Evolutionary conservation across 169 alveolate genomes (phyloP), one percentile per base, ranked within the genome.

Genomic region (Prorocentrum cordatum): DNA sequence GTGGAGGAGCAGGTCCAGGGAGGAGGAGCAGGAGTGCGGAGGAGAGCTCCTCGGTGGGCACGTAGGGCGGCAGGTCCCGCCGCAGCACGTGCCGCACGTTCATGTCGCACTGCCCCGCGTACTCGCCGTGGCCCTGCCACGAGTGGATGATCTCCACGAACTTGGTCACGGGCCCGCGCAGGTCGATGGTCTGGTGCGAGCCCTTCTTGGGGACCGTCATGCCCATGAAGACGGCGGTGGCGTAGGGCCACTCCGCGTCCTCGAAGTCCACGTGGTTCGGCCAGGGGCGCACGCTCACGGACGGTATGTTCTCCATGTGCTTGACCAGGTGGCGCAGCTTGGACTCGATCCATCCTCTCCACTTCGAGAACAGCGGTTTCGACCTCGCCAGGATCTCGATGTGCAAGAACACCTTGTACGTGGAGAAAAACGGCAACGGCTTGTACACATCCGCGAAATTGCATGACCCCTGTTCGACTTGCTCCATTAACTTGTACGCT

Each of bases 71-170:
- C 36, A 75, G 38, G 20, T 75, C 86, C 6, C 68, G 31, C 14
- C 86, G 70, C 58, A 32, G 36, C 39, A 75, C 86, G 22, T 75
- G 72, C 7, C 86, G 86, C 2, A 75, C 71, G 71, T 73, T 54
- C 86, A 75, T 75, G 59, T 75, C 86, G 16, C 86, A 75, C 39
- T 75, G 86, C 20, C 86, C 86, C 20, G 86, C 32, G 29, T 75
- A 0, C 1, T 2, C 6, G 0, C 27, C 18, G 62, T n/a, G 31
- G 6, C 26, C 27, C 35, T 0, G 22, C 85, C 85, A 73, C 58
- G 72, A 33, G 68, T 75, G 50, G 86, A 75, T 75, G 86, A 75
- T 75, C 36, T 75, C 86, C 27, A 54, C 86, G 38, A 75, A 75
- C 20, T 62, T 70, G 18, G 35, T 42, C 50, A 54, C 86, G 16